Evolutionary conservation across 352 stramenopile genomes (phyloP).

Genomic region (Phytophthora europaea): DNA sequence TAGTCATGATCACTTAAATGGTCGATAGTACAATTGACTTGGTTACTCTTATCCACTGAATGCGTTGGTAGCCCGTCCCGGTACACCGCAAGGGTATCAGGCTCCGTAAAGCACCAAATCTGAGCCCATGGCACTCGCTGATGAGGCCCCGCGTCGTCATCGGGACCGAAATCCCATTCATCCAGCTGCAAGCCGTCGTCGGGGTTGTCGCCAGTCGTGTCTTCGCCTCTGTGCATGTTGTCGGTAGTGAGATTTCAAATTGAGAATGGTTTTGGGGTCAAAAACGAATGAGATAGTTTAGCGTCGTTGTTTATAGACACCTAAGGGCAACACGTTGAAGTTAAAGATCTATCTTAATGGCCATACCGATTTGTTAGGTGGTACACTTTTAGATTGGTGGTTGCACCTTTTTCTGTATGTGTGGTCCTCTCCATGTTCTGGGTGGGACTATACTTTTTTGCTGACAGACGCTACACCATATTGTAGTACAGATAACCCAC

Average conservation of each 20-base stretch:
- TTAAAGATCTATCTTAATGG: background rate
- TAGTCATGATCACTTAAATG: conserved; percentile 7
- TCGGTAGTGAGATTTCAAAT: too few relatives aligned
- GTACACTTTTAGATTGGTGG: too few relatives aligned
- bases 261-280: too few relatives aligned
- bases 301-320: background rate
- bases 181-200: background rate
- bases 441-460: too few relatives aligned
- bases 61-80: background rate
- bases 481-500: too few relatives aligned
- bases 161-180: background rate
- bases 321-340: background rate
- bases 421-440: too few relatives aligned
- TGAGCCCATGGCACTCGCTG: background rate
- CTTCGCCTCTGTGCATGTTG: too few relatives aligned
- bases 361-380: too few relatives aligned
- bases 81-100: background rate
- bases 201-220: too few relatives aligned
- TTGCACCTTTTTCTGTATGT: too few relatives aligned
- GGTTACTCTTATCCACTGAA: background rate
- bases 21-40: background rate
- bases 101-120: background rate
- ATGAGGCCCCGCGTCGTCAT: background rate
- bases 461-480: too few relatives aligned
- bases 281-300: too few relatives aligned